A percentile compares a stretch with the other conserved stretches of the same genome.
Conservation (phyloP, 108 stramenopile species). For the Nannochloropsis oceanica region DNA sequence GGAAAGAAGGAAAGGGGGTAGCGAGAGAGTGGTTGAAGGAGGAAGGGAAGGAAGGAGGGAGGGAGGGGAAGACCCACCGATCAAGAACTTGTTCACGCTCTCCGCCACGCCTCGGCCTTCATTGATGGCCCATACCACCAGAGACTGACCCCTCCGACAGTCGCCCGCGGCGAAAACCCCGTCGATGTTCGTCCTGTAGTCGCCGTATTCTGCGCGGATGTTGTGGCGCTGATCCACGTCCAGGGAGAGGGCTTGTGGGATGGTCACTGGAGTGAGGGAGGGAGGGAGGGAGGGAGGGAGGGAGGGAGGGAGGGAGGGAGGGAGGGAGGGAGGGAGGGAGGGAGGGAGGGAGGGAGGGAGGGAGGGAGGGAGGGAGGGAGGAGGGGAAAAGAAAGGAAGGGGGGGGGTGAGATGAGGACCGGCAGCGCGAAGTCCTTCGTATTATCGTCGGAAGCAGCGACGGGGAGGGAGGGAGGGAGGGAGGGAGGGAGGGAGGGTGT, state of each 20-base stretch:
- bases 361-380: not conserved
- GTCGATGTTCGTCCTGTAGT: constrained; percentile 71
- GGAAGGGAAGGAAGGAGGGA: not conserved
- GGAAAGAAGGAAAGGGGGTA: no score
- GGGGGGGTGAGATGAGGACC: not conserved
- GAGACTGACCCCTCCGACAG: constrained; percentile 85
- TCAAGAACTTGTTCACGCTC: constrained; percentile 57
- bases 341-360: not conserved
- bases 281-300: not conserved
- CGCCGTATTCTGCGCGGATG: constrained; percentile 87
- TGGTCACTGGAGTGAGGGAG: constrained; percentile 36
- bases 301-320: not conserved
- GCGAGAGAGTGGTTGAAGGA: not conserved
- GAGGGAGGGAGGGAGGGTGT: not conserved
- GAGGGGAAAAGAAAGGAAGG: not conserved
- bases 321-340: constrained; percentile 9
- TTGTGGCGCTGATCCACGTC: constrained; percentile 81
- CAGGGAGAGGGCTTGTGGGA: constrained; percentile 55
- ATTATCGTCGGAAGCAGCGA: no score
- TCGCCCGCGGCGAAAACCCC: constrained; percentile 96
- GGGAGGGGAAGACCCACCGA: not conserved
- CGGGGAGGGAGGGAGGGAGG: not conserved
- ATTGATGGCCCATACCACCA: constrained; percentile 97
- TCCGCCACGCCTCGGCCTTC: constrained; percentile 89
- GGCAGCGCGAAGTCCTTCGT: not conserved